Evolutionary conservation across 78 protist species (phyloP).

Genomic region (slime mould (Dictyostelium discoideum)): DNA sequence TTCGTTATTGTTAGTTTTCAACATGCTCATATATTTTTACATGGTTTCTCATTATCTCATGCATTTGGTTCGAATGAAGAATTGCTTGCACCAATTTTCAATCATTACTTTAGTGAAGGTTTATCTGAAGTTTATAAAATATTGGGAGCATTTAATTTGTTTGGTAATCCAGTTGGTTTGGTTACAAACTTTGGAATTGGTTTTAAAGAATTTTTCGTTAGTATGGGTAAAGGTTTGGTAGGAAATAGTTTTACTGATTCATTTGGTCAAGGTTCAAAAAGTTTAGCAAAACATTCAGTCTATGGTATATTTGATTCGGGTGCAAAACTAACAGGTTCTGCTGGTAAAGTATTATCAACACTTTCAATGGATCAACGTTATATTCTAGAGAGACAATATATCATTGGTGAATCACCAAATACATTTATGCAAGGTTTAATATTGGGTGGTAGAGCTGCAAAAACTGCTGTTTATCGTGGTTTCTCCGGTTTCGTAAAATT

Average conservation of each 20-base stretch:
- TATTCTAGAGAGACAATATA: conserved; percentile 44
- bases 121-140: conserved; percentile 79
- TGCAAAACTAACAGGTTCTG: conserved; percentile 65
- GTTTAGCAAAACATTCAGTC: conserved; percentile 78
- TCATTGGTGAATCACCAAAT: conserved; percentile 58
- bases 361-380: conserved; percentile 82
- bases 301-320: conserved; percentile 83
- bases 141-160: conserved; percentile 87
- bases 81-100: conserved; percentile 62
- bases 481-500: conserved; percentile 81
- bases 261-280: conserved; percentile 39
- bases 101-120: conserved; percentile 79
- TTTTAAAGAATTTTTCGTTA: conserved; percentile 78
- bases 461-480: conserved; percentile 67
- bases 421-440: conserved; percentile 75
- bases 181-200: conserved; percentile 85
- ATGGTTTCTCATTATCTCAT: conserved; percentile 45
- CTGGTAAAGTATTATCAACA: conserved; percentile 66
- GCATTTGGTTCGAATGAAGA: conserved; percentile 78
- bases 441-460: conserved; percentile 30
- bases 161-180: conserved; percentile 91
- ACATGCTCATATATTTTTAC: conserved; percentile 67
- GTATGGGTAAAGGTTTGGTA: conserved; percentile 73
- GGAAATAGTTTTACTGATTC: conserved; percentile 28
- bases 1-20: conserved; percentile 72